Evolutionary conservation across 2,329 filamentous ascomycete genomes (phyloP), one percentile per base, ranked within the genome.

Genomic region (Aspergillus uvarum): DNA sequence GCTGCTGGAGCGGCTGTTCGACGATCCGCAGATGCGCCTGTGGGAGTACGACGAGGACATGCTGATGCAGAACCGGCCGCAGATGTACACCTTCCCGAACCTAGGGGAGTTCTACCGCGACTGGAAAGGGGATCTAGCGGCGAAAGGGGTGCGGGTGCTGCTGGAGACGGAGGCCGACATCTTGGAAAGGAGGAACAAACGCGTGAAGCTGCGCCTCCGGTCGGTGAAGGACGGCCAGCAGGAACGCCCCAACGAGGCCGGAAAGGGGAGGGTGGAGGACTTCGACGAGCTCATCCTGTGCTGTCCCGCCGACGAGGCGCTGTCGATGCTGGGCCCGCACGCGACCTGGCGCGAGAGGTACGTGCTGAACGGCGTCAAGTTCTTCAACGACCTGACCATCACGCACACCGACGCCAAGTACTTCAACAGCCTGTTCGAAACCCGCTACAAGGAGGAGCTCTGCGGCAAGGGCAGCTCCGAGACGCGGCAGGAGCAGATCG

Each of bases 281-380:
- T 87, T 83, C 62, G 85, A 87, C 61, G 83, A 87, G 63, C 71
- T 87, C 5, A 81, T 87, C 8, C 76, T 87, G n/a, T 86, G 83
- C 66, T 80, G 83, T 63, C 74, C 77, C 1, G 82, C 81, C 7
- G 84, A 85, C 56, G 81, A 83, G 5, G 81, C 82, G 14, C 83
- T 84, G 65, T 79, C 80, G 19, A 74, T 87, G 4, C 80, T 87
- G 2, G 75, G 76, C 48, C 74, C 77, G 16, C 81, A 80, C 24
- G 80, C 84, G 11, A 82, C 77, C 11, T 86, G 83, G 78, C 80
- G 82, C 44, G 89, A 93, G 71, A 85, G 80, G 52, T 81, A 83
- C 48, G 84, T 94, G 10, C 83, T 93, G 0, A 87, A 88, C n/a
- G 85, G 86, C 16, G 89, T 89, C 10, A 86, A 85, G 60, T 87